Conservation (phyloP, 495 filamentous ascomycete species). For the Podospora fimiseda region DNA sequence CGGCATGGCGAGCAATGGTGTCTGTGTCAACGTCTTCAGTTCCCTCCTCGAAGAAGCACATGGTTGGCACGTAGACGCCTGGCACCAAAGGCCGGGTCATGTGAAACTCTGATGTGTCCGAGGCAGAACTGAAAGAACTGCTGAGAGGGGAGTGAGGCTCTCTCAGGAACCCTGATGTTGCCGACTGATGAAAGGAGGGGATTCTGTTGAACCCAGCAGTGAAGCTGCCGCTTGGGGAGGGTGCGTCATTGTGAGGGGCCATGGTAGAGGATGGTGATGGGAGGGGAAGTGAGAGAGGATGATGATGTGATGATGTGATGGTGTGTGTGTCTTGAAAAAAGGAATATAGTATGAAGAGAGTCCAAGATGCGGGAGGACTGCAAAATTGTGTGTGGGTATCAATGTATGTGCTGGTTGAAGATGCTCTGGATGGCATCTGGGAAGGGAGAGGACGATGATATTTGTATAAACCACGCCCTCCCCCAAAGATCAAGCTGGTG, state of each 20-base stretch:
- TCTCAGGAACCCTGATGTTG: conserved; percentile 30
- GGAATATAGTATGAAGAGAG: neutral
- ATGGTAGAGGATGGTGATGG: conserved; percentile 20
- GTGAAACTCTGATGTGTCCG: conserved; percentile 35
- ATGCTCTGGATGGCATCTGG: no score
- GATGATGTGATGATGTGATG: no score
- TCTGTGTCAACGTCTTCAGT: conserved; percentile 71
- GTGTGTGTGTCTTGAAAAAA: no score
- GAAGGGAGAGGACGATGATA: conserved; percentile 22
- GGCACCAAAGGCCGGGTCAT: conserved; percentile 58
- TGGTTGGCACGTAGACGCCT: conserved; percentile 79
- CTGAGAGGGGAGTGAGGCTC: conserved; percentile 35
- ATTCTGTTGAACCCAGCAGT: conserved; percentile 40
- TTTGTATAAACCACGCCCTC: conserved; percentile 25
- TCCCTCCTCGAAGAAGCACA: conserved; percentile 76
- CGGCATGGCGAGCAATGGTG: conserved; percentile 67
- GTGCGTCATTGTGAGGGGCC: conserved; percentile 48
- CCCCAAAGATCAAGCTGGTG: conserved; percentile 9
- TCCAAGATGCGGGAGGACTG: neutral
- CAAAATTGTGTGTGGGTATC: neutral
- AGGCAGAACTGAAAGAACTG: conserved; percentile 39
- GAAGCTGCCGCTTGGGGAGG: conserved; percentile 43
- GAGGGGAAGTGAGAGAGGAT: neutral
- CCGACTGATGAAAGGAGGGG: conserved; percentile 29
- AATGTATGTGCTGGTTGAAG: neutral